Evolutionary conservation across 1,284 basidiomycete species (phyloP).

Genomic region (Fistulina hepatica): DNA sequence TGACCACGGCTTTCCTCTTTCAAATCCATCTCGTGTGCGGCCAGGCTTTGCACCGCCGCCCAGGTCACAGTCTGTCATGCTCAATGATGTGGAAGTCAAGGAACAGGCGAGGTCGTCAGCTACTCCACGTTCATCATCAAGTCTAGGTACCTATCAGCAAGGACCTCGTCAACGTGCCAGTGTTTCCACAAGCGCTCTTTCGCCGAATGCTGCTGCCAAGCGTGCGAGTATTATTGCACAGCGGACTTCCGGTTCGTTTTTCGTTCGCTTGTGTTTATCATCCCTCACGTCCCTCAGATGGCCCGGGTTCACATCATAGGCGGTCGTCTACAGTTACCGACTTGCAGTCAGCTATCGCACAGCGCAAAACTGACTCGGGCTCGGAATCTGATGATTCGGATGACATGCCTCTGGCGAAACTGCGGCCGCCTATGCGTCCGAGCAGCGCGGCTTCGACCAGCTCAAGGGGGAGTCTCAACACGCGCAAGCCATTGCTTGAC

Average conservation of each 20-base stretch:
- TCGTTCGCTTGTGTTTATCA: too few relatives aligned
- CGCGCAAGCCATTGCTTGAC: conserved; percentile 33
- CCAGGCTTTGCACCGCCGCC: neutral
- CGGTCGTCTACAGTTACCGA: too few relatives aligned
- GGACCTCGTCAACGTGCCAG: too few relatives aligned
- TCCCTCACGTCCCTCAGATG: too few relatives aligned
- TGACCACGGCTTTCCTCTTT: conserved; percentile 23
- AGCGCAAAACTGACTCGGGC: conserved; percentile 6
- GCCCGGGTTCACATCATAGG: too few relatives aligned
- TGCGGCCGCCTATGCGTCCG: conserved; percentile 31
- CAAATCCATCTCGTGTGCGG: neutral
- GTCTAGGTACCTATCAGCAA: too few relatives aligned
- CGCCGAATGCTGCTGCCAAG: too few relatives aligned
- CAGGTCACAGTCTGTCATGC: neutral
- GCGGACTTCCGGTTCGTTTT: too few relatives aligned
- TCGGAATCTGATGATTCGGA: conserved; percentile 32
- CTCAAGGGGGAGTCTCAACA: conserved; percentile 8
- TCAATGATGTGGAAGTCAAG: neutral
- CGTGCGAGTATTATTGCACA: too few relatives aligned
- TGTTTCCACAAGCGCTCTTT: too few relatives aligned
- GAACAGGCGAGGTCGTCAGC: neutral
- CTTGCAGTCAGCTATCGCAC: too few relatives aligned
- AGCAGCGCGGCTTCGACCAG: conserved; percentile 17
- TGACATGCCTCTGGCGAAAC: conserved; percentile 32
- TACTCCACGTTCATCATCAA: conserved; percentile 9